Evolutionary conservation across 192 early-diverging fungal species (phyloP), one percentile per base, ranked within the genome.

Genomic region (Spizellomyces sp.): DNA sequence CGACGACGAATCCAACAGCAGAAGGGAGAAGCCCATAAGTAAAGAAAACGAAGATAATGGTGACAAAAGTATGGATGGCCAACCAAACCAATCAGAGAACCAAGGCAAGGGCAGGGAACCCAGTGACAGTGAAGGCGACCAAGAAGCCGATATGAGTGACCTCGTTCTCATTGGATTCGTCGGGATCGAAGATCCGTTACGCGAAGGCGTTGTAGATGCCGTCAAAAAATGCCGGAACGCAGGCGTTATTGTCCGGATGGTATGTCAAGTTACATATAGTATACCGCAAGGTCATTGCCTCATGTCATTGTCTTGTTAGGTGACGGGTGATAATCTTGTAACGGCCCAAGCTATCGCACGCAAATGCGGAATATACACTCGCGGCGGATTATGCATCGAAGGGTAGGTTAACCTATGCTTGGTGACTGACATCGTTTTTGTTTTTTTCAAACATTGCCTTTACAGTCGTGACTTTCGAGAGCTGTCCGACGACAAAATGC

Each of bases 161-260:
- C 81, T 96, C 17, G 89, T 89, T 2, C 84, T 97, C 15, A 56
- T 94, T 47, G 95, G 93, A 36, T 83, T 99, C 21, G 92, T 99
- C 54, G 97, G 95, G 67, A 99, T 99, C 62, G 88, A 95, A 58
- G 97, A 99, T 77, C 97, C 97, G 54, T 79, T 99, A 17, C 91
- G 97, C 65, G 90, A 91, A 4, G 97, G 94, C 59, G 97, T 99
- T 5, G 86, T 89, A 4, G 93, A 93, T 70, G 95, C 95, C 46
- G 97, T 99, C 27, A 78, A 82, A 15, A 75, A 83, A 17, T 99
- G 96, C 76, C 89, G 89, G 73, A 83, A 84, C 36, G 97, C 97
- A 36, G 95, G 96, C 58, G 91, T 99, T 22, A 87, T 91, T 81
- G 95, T 99, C 56, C 90, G 96, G 17, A 99, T 99, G 97, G 95